Evolutionary conservation across 2,329 filamentous ascomycete species (phyloP).

Genomic region (Stenocarpella maydis): DNA sequence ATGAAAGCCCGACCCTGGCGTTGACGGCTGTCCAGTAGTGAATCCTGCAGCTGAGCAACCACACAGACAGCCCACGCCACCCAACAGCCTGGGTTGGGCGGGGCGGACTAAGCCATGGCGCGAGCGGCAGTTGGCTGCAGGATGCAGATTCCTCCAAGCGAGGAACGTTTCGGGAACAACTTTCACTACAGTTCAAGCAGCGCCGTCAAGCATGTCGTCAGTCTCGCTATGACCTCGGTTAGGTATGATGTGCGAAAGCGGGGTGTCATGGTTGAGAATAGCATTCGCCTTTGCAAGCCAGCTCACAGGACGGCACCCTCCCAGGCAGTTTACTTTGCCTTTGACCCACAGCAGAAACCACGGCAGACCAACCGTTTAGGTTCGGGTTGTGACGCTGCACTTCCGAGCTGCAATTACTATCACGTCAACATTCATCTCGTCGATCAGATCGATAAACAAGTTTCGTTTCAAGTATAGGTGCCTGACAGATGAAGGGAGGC

Average conservation of each 20-base stretch:
- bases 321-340: not conserved
- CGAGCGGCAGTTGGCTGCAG: not conserved
- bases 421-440: not conserved
- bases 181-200: constrained; percentile 4
- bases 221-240: not conserved
- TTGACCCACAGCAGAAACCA: not conserved
- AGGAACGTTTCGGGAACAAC: not conserved
- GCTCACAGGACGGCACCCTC: not conserved
- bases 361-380: too few relatives aligned
- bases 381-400: not conserved
- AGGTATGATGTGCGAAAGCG: not conserved
- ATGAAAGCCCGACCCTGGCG: constrained; percentile 13
- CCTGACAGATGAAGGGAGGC: not conserved
- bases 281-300: not conserved
- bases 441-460: not conserved
- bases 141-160: constrained; percentile 21
- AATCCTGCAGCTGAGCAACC: constrained; percentile 7
- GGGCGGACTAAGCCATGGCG: constrained; percentile 17
- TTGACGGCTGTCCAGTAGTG: constrained; percentile 5
- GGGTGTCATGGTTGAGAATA: not conserved
- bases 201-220: not conserved
- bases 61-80: constrained; percentile 17
- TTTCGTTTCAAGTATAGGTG: not conserved
- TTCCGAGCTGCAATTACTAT: not conserved
- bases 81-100: constrained; percentile 30